phyloP scores from a whole-genome alignment of 108 stramenopile genomes.

The Cylindrotheca fusiformis region DNA sequence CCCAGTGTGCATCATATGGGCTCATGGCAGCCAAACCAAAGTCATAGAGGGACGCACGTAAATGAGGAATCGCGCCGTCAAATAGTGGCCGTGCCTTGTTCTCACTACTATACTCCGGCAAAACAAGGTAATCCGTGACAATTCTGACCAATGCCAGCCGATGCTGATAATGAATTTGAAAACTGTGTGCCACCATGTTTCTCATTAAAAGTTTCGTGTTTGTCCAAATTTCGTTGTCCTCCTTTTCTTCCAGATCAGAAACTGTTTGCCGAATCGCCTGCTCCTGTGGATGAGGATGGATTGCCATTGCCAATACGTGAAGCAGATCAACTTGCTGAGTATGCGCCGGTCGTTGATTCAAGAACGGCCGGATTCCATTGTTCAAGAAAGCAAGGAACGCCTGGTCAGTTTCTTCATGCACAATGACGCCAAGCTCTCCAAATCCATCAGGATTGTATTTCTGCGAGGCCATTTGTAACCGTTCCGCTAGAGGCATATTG shows the following conservation, averaged over 20 bases:
- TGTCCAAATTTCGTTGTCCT: conserved; percentile 21
- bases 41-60: conserved; percentile 34
- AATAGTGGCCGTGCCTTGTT: conserved; percentile 26
- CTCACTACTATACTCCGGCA: conserved; percentile 17
- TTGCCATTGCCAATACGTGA: conserved; percentile 51
- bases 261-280: conserved; percentile 19
- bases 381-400: conserved; percentile 35
- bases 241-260: conserved; percentile 17
- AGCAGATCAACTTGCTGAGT: conserved; percentile 36
- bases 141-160: conserved; percentile 37
- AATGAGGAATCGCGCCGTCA: conserved; percentile 41
- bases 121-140: conserved; percentile 21
- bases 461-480: conserved; percentile 25
- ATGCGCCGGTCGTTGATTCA: conserved; percentile 35
- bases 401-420: conserved; percentile 28
- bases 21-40: conserved; percentile 34
- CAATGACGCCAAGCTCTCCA: conserved; percentile 36
- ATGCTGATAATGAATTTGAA: conserved; percentile 45
- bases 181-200: conserved; percentile 21
- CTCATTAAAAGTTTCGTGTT: conserved; percentile 29
- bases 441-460: conserved; percentile 24
- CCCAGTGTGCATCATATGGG: conserved; percentile 25
- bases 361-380: conserved; percentile 27
- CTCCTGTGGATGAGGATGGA: conserved; percentile 39
- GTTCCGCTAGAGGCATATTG: conserved; percentile 42